These are phyloP conservation scores for Claviceps cyperi DNA, from an alignment of 2,329 filamentous ascomycete species.

Conservation along the genomic window DNA sequence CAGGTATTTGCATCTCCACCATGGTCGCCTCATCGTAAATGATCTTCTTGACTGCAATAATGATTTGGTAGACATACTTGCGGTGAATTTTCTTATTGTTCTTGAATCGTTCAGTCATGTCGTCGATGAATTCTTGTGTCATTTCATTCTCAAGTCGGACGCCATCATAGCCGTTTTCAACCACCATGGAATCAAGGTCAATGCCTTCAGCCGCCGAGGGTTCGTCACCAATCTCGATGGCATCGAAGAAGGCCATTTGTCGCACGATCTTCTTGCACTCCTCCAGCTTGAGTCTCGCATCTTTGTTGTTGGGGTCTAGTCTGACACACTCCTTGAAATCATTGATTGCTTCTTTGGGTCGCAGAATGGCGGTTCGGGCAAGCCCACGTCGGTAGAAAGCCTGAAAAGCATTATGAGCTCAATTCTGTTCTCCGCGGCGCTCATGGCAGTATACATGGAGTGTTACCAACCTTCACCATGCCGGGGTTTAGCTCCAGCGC, in stretches of 20 bases:
- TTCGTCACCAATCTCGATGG: slow-evolving; percentile 85
- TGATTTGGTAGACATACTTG: slow-evolving; percentile 96
- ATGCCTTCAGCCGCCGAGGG: slow-evolving; percentile 85
- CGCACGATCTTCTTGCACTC: slow-evolving; percentile 94
- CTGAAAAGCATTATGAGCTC: slow-evolving; percentile 26
- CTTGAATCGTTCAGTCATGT: slow-evolving; percentile 96
- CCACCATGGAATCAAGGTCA: slow-evolving; percentile 69
- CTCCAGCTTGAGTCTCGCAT: slow-evolving; percentile 77
- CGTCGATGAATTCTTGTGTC: slow-evolving; percentile 92
- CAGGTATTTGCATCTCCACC: slow-evolving; percentile 77
- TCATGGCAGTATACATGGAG: background rate
- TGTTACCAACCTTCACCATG: slow-evolving; percentile 64
- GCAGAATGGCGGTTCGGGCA: slow-evolving; percentile 80
- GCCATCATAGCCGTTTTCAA: slow-evolving; percentile 80
- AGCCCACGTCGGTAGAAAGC: slow-evolving; percentile 90
- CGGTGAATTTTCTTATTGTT: slow-evolving; percentile 85
- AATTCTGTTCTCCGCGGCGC: background rate
- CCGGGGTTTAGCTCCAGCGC: slow-evolving; percentile 79
- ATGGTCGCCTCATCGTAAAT: slow-evolving; percentile 90
- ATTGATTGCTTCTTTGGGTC: slow-evolving; percentile 72
- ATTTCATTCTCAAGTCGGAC: slow-evolving; percentile 64
- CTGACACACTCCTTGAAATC: slow-evolving; percentile 87
- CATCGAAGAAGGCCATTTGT: slow-evolving; percentile 81
- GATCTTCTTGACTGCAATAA: slow-evolving; percentile 77
- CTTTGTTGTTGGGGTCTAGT: slow-evolving; percentile 76